phyloP scores from a whole-genome alignment of 305 asterid species.

The Salvia sclarea region DNA sequence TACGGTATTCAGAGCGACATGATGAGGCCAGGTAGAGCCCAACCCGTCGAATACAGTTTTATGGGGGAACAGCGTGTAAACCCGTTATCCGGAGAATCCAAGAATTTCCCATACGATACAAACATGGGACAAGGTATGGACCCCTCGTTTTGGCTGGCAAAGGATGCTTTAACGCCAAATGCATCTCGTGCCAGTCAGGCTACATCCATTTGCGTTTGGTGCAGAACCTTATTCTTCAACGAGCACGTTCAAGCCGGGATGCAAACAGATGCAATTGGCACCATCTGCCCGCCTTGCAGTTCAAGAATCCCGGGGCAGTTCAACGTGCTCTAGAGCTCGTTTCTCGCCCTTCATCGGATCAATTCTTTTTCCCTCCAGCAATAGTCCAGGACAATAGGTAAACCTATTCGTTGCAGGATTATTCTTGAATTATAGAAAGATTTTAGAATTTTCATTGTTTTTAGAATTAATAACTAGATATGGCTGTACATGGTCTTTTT shows the following conservation, averaged over 20 bases:
- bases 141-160: conserved; percentile 65
- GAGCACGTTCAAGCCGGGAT: conserved; percentile 45
- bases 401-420: conserved; percentile 14
- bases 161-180: conserved; percentile 55
- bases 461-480: conserved; percentile 8
- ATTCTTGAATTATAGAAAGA: conserved; percentile 19
- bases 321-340: conserved; percentile 18
- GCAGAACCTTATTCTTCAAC: conserved; percentile 57
- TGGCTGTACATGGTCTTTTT: conserved; percentile 7
- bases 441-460: not conserved
- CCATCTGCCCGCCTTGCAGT: conserved; percentile 73
- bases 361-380: not conserved
- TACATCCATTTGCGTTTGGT: conserved; percentile 64
- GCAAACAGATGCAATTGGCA: conserved; percentile 61
- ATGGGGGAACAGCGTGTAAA: conserved; percentile 57
- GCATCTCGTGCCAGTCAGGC: conserved; percentile 39
- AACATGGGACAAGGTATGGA: conserved; percentile 51
- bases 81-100: conserved; percentile 52
- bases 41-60: conserved; percentile 73
- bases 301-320: conserved; percentile 45
- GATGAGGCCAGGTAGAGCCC: conserved; percentile 47
- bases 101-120: conserved; percentile 43
- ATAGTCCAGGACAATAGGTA: conserved; percentile 4
- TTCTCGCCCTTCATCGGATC: not conserved
- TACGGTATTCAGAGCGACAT: conserved; percentile 33